Evolutionary conservation across 768 basidiomycete genomes (phyloP).

Genomic region (Amanita brunnescens): DNA sequence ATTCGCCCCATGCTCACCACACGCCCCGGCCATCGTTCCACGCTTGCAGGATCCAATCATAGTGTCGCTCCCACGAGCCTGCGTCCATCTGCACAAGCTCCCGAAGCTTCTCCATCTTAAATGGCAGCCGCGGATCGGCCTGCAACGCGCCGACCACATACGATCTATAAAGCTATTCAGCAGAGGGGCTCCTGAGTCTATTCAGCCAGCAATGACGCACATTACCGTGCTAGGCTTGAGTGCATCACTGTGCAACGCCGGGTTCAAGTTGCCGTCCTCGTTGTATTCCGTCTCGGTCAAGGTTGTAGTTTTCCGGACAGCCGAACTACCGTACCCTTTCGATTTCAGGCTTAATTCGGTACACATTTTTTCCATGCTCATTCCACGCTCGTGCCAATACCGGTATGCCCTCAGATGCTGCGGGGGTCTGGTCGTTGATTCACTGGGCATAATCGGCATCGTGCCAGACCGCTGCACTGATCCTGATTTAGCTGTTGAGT

Average conservation of each 20-base stretch:
- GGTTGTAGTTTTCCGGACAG: no score
- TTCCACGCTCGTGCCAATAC: slow-evolving; percentile 21
- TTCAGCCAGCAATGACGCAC: slow-evolving; percentile 13
- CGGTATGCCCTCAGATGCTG: slow-evolving; percentile 26
- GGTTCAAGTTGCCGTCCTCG: neutral
- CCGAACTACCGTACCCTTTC: neutral
- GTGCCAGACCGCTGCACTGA: neutral
- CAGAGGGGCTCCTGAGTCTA: neutral
- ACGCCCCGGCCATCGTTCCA: slow-evolving; percentile 3
- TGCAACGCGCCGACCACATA: slow-evolving; percentile 25
- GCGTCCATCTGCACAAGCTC: slow-evolving; percentile 23
- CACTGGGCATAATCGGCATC: neutral
- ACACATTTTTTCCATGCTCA: slow-evolving; percentile 23
- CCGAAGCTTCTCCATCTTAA: slow-evolving; percentile 20
- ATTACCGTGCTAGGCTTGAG: slow-evolving; percentile 24
- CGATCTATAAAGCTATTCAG: slow-evolving; percentile 12
- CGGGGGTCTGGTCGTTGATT: slow-evolving; percentile 10
- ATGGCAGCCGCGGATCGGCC: slow-evolving; percentile 18
- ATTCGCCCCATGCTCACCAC: neutral
- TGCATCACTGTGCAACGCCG: neutral
- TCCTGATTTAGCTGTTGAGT: neutral
- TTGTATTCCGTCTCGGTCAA: neutral
- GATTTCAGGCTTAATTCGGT: slow-evolving; percentile 16
- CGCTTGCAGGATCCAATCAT: slow-evolving; percentile 16
- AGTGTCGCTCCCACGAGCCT: slow-evolving; percentile 21